Conservation (phyloP, 768 basidiomycete species). For the Amanita rimosa region DNA sequence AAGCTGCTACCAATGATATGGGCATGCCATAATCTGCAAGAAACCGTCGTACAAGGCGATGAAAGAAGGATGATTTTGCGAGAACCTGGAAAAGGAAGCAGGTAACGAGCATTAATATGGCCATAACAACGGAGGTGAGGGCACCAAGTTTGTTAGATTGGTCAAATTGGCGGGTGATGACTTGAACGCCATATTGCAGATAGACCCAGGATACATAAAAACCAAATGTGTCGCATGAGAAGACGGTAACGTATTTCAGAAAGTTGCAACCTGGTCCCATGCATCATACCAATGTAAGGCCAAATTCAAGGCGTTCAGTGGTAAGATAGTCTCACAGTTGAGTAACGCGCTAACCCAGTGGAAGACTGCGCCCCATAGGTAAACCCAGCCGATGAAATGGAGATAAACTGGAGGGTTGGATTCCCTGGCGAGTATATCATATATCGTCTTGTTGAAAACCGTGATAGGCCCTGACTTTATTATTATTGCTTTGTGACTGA, state of each 20-base stretch:
- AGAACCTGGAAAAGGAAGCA: conserved; percentile 66
- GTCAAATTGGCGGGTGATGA: conserved; percentile 63
- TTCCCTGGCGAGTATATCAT: conserved; percentile 51
- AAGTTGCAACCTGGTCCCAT: conserved; percentile 58
- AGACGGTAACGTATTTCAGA: conserved; percentile 77
- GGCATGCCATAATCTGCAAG: conserved; percentile 89
- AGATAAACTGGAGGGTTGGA: conserved; percentile 62
- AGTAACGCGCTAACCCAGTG: conserved; percentile 75
- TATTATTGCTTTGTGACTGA: neutral
- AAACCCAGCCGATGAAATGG: conserved; percentile 87
- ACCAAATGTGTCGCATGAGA: conserved; percentile 88
- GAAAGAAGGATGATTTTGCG: conserved; percentile 55
- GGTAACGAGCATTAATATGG: conserved; percentile 63
- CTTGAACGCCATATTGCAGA: conserved; percentile 82
- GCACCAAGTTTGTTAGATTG: conserved; percentile 31
- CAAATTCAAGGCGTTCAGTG: neutral
- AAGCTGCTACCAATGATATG: conserved; percentile 64
- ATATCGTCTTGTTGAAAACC: conserved; percentile 87
- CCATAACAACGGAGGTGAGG: conserved; percentile 59
- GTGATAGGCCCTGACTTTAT: conserved; percentile 65
- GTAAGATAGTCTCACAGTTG: conserved; percentile 42
- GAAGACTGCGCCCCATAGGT: conserved; percentile 80
- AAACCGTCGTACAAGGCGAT: conserved; percentile 64
- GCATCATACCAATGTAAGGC: neutral
- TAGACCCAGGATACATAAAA: conserved; percentile 91